phyloP scores from a whole-genome alignment of 805 yeast genomes.

The Kodamaea kakaduensis region DNA sequence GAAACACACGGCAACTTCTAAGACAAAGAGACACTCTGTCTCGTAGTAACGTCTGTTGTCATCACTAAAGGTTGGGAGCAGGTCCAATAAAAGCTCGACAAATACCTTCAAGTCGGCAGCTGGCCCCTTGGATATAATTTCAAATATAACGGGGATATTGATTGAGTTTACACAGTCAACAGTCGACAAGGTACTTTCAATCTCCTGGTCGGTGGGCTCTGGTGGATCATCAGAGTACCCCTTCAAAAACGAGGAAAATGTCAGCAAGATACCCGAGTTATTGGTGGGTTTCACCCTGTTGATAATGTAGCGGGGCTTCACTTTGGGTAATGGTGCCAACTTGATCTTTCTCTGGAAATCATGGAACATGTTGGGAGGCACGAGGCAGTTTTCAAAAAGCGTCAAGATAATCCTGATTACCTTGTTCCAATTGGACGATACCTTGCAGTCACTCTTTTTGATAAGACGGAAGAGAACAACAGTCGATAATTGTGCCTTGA shows the following conservation, averaged over 20 bases:
- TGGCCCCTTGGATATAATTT: conserved; percentile 40
- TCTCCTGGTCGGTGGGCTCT: conserved; percentile 92
- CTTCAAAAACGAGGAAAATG: conserved; percentile 87
- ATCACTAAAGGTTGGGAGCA: conserved; percentile 25
- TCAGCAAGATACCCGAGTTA: conserved; percentile 77
- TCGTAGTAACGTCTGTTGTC: conserved; percentile 41
- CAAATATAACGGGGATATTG: conserved; percentile 53
- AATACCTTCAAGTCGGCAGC: conserved; percentile 32
- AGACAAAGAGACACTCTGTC: conserved; percentile 44
- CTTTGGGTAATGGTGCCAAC: conserved; percentile 53
- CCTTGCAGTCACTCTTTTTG: conserved; percentile 50
- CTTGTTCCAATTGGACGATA: conserved; percentile 57
- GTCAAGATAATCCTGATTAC: conserved; percentile 57
- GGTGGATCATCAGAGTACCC: conserved; percentile 81
- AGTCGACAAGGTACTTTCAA: conserved; percentile 79
- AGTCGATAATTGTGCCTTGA: conserved; percentile 85
- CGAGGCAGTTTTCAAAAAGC: conserved; percentile 67
- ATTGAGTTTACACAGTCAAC: conserved; percentile 78
- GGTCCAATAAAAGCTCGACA: conserved; percentile 22
- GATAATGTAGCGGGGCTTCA: conserved; percentile 63
- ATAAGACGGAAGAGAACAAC: conserved; percentile 80
- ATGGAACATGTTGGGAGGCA: conserved; percentile 56
- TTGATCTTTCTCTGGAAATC: conserved; percentile 58
- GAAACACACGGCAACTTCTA: conserved; percentile 42
- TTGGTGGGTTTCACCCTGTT: conserved; percentile 61